phyloP scores from a whole-genome alignment of 2,329 filamentous ascomycete genomes.

The Xylaria sp. region DNA sequence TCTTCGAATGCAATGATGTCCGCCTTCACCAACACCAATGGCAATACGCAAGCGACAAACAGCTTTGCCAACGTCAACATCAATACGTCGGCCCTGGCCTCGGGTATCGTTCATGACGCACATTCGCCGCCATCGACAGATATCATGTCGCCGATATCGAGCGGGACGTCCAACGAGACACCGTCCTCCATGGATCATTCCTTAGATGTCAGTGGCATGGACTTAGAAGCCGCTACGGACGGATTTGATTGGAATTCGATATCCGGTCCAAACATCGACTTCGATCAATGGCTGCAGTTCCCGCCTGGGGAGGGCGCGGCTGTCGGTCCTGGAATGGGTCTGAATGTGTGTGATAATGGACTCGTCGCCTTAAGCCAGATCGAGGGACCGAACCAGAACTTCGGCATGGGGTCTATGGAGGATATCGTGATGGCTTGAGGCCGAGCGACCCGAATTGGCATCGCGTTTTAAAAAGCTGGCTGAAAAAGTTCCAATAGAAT shows the following conservation, averaged over 20 bases:
- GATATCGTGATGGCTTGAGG: constrained; percentile 25
- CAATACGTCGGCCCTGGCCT: neutral
- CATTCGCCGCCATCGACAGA: constrained; percentile 44
- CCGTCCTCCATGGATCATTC: constrained; percentile 46
- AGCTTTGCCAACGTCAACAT: constrained; percentile 18
- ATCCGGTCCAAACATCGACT: constrained; percentile 64
- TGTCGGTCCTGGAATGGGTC: constrained; percentile 30
- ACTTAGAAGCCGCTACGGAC: constrained; percentile 51
- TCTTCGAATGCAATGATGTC: constrained; percentile 15
- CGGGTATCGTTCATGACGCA: constrained; percentile 25
- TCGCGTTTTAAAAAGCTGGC: neutral
- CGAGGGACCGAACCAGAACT: constrained; percentile 28
- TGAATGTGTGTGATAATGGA: constrained; percentile 30
- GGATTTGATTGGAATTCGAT: constrained; percentile 66
- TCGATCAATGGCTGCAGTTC: constrained; percentile 69
- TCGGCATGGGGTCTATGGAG: constrained; percentile 16
- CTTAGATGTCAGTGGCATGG: constrained; percentile 58
- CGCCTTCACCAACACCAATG: constrained; percentile 10
- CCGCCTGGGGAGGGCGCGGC: constrained; percentile 58
- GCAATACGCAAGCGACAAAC: constrained; percentile 16
- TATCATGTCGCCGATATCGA: constrained; percentile 41
- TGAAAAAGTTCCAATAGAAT: neutral
- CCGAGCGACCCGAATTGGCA: neutral
- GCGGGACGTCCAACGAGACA: constrained; percentile 34
- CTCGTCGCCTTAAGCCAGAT: constrained; percentile 36